Percentiles rank a stretch among this genome's conserved stretches.
Evolutionary conservation across 2,329 filamentous ascomycete genomes (phyloP).

Genomic region (Thermothelomyces thermophilus): DNA sequence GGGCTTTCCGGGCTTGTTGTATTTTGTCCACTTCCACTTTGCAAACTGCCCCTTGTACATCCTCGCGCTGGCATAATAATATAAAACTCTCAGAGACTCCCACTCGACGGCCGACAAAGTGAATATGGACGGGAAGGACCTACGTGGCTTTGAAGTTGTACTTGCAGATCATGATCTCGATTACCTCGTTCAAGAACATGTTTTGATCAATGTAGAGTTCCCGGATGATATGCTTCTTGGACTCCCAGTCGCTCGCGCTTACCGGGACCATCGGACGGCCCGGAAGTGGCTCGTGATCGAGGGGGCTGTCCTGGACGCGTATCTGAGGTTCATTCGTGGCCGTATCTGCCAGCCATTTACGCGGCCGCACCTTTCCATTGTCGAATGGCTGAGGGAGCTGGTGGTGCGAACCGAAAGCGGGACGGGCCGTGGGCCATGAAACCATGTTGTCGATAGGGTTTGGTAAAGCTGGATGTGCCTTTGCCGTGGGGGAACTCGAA

Average conservation of each 20-base stretch:
- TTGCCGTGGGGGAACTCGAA: too few species aligned
- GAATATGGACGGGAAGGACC: too few species aligned
- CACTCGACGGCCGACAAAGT: background rate
- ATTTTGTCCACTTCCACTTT: slow-evolving; percentile 27
- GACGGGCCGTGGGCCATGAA: too few species aligned
- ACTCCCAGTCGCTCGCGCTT: slow-evolving; percentile 22
- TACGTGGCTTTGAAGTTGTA: slow-evolving; percentile 26
- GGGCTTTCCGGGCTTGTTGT: slow-evolving; percentile 22
- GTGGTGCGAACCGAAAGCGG: too few species aligned
- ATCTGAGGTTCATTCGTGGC: too few species aligned
- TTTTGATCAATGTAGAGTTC: slow-evolving; percentile 23
- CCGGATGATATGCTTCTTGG: slow-evolving; percentile 20
- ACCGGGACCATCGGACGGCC: slow-evolving; percentile 19
- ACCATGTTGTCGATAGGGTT: background rate
- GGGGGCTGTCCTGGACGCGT: too few species aligned
- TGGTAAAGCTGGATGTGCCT: too few species aligned
- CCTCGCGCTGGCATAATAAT: slow-evolving; percentile 16
- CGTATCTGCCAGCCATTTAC: background rate
- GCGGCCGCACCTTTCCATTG: background rate
- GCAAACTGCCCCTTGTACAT: slow-evolving; percentile 28
- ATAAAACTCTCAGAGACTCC: background rate
- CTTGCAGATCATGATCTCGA: slow-evolving; percentile 21
- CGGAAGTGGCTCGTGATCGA: background rate
- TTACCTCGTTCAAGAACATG: slow-evolving; percentile 24
- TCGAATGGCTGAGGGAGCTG: too few species aligned